A percentile compares a stretch with the other conserved stretches of the same genome.
phyloP scores from a whole-genome alignment of 495 filamentous ascomycete genomes.

The Astrothelium macrocarpum region DNA sequence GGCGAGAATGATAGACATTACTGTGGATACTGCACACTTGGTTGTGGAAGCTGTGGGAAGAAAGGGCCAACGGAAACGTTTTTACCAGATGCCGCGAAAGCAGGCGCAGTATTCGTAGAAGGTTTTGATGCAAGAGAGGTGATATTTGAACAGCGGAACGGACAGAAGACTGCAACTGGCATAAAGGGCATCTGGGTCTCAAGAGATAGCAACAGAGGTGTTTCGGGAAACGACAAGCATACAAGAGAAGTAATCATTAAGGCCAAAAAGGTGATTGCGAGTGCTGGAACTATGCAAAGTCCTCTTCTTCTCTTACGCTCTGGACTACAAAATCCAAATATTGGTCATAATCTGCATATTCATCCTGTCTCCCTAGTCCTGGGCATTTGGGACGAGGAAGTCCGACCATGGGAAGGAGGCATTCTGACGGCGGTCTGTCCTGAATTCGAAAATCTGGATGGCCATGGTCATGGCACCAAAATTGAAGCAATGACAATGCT shows the following conservation, averaged over 20 bases:
- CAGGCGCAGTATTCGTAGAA: conserved; percentile 71
- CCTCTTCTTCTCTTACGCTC: conserved; percentile 68
- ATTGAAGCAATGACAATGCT: conserved; percentile 64
- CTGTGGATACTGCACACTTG: conserved; percentile 70
- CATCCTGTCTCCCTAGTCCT: conserved; percentile 60
- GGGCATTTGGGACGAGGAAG: conserved; percentile 55
- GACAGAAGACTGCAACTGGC: conserved; percentile 53
- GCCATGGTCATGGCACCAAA: conserved; percentile 73
- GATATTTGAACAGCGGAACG: conserved; percentile 48
- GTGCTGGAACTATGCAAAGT: conserved; percentile 61
- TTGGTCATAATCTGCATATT: conserved; percentile 74
- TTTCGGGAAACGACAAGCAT: conserved; percentile 39
- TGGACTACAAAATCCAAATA: conserved; percentile 64
- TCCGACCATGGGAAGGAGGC: conserved; percentile 67
- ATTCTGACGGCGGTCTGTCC: conserved; percentile 68
- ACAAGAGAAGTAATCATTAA: conserved; percentile 56
- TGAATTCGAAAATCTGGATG: conserved; percentile 75
- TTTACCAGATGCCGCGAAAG: conserved; percentile 64
- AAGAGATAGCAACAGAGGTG: conserved; percentile 50
- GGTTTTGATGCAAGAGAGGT: conserved; percentile 61
- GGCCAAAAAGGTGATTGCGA: conserved; percentile 74
- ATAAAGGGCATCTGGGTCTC: conserved; percentile 66
- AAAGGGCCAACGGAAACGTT: conserved; percentile 69
- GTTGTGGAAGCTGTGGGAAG: conserved; percentile 64
- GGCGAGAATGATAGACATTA: conserved; percentile 48